These are phyloP conservation scores for Candida xiaguanensis DNA, from an alignment of 805 yeast genomes.

Conservation along the genomic window DNA sequence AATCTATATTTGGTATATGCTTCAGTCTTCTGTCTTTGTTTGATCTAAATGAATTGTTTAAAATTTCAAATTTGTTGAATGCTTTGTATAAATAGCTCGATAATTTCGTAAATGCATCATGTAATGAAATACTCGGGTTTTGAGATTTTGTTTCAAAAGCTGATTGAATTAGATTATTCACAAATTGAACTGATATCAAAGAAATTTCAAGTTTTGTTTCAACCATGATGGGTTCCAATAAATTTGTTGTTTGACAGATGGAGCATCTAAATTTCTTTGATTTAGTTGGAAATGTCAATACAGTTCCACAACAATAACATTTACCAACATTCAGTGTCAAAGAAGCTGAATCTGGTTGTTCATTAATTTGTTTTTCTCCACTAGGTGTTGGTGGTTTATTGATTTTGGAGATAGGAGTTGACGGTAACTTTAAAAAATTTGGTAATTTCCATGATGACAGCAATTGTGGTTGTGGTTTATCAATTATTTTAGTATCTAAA, in stretches of 20 bases:
- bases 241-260: conserved; percentile 52
- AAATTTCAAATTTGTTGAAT: conserved; percentile 44
- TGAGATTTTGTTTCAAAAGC: conserved; percentile 17
- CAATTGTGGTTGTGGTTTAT: background rate
- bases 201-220: conserved; percentile 2
- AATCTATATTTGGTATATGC: conserved; percentile 49
- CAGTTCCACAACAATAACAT: conserved; percentile 38
- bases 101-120: conserved; percentile 45
- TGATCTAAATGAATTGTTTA: conserved; percentile 55
- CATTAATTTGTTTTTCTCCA: background rate
- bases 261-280: conserved; percentile 53
- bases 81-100: conserved; percentile 42
- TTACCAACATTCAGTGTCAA: conserved; percentile 15
- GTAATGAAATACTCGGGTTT: conserved; percentile 14
- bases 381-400: background rate
- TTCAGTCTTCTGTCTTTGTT: conserved; percentile 26
- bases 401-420: conserved; percentile 1
- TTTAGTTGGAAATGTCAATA: conserved; percentile 26
- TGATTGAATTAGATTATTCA: conserved; percentile 30
- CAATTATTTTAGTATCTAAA: background rate
- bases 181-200: conserved; percentile 26
- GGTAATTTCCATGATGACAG: conserved; percentile 4
- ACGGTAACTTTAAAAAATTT: conserved; percentile 4
- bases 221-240: conserved; percentile 14
- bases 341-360: background rate